These are phyloP conservation scores for Orbilia ellipsospora DNA, from an alignment of 2,329 filamentous ascomycete species.

Conservation along the genomic window DNA sequence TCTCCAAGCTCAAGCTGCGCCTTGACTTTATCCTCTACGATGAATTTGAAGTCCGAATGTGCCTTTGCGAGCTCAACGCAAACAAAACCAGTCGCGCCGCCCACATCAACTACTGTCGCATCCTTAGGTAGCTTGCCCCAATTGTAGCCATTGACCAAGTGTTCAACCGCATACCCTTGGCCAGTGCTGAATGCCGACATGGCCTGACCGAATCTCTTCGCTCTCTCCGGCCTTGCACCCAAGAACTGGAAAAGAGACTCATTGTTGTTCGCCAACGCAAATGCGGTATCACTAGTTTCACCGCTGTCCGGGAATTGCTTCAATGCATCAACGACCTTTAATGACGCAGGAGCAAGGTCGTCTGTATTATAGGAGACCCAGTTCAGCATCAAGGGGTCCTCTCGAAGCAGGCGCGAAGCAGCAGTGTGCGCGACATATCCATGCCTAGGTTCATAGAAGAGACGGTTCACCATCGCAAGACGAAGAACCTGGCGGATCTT, in stretches of 20 bases:
- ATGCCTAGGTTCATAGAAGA: conserved; percentile 68
- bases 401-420: conserved; percentile 67
- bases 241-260: conserved; percentile 61
- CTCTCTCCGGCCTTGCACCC: conserved; percentile 60
- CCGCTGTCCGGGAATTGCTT: conserved; percentile 58
- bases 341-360: conserved; percentile 62
- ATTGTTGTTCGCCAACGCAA: conserved; percentile 59
- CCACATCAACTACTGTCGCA: conserved; percentile 70
- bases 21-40: conserved; percentile 67
- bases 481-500: conserved; percentile 68
- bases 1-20: conserved; percentile 44
- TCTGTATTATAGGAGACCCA: conserved; percentile 70
- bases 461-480: conserved; percentile 70
- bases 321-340: conserved; percentile 58
- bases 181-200: conserved; percentile 70
- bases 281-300: conserved; percentile 59
- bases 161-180: conserved; percentile 69
- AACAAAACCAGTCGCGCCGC: conserved; percentile 71
- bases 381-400: conserved; percentile 66
- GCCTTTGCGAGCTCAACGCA: conserved; percentile 68
- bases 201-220: conserved; percentile 68
- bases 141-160: conserved; percentile 69
- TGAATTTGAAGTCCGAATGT: conserved; percentile 68
- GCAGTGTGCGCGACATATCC: conserved; percentile 69
- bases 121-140: conserved; percentile 64